Conservation (phyloP, 345 rosid genomes). For the Rhodamnia argentea region DNA sequence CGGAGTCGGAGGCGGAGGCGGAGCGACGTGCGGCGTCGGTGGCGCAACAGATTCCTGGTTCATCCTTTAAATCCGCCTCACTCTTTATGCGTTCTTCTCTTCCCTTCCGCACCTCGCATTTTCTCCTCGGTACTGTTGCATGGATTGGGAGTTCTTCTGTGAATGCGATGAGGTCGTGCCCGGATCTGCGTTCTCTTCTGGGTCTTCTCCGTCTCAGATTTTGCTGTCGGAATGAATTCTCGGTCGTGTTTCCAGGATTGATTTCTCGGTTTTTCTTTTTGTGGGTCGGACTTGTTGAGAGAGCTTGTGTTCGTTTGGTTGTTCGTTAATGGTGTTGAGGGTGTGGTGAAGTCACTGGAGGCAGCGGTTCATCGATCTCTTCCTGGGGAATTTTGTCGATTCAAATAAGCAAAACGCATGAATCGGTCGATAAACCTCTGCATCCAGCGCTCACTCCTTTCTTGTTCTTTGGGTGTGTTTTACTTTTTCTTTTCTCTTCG, state of each 20-base stretch:
- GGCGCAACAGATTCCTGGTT: not conserved
- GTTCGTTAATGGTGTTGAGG: not conserved
- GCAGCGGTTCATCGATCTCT: constrained; percentile 99
- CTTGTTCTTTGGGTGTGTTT: not conserved
- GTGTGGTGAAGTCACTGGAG: constrained; percentile 62
- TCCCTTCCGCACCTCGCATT: not conserved
- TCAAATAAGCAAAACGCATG: constrained; percentile 32
- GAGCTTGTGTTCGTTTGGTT: not conserved
- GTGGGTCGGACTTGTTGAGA: not conserved
- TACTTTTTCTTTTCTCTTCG: not conserved
- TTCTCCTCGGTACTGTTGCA: not conserved
- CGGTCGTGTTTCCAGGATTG: not conserved
- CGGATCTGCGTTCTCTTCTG: not conserved
- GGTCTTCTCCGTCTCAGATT: not conserved
- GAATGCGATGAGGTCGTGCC: not conserved
- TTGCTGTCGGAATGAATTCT: not conserved
- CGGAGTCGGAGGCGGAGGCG: not conserved
- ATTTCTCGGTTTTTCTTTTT: not conserved
- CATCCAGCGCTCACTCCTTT: constrained; percentile 47
- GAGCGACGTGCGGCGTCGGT: not conserved
- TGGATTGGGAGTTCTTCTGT: not conserved
- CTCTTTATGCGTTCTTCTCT: not conserved
- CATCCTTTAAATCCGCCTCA: not conserved
- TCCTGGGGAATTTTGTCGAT: constrained; percentile 39
- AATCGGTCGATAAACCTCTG: constrained; percentile 99